Conservation (phyloP, 208 protist genomes). For the Crithidia fasciculata region DNA sequence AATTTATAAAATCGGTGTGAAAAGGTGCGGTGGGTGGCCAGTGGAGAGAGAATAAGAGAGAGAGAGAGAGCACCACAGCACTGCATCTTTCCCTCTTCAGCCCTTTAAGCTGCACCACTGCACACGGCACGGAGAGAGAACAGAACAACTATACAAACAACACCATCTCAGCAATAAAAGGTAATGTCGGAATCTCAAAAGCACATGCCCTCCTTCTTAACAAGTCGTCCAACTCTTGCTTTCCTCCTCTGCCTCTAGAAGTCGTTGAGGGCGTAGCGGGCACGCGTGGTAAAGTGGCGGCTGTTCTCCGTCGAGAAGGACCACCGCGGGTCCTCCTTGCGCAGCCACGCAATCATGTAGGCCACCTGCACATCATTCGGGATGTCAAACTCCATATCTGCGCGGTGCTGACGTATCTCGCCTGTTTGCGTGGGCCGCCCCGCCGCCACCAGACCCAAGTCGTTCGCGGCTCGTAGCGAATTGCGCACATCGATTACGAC, state of each 20-base stretch:
- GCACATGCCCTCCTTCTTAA: too few species aligned
- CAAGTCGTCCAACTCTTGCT: background rate
- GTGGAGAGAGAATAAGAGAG: background rate
- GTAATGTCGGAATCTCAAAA: too few species aligned
- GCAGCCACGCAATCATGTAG: slow-evolving; percentile 92
- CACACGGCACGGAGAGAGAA: background rate
- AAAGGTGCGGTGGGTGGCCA: too few species aligned
- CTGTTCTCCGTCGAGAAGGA: slow-evolving; percentile 91
- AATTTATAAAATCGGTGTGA: too few species aligned
- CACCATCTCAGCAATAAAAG: background rate
- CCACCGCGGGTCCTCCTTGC: slow-evolving; percentile 93
- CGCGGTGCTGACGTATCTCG: slow-evolving; percentile 81
- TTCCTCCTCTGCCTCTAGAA: slow-evolving; percentile 44
- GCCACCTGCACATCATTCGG: slow-evolving; percentile 86
- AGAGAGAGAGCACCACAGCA: background rate
- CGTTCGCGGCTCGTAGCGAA: slow-evolving; percentile 86
- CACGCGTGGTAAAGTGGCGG: slow-evolving; percentile 82
- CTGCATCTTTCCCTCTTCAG: background rate
- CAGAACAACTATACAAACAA: background rate
- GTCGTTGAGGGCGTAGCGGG: slow-evolving; percentile 86
- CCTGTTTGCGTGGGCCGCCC: slow-evolving; percentile 80
- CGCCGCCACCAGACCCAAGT: slow-evolving; percentile 78
- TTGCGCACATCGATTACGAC: slow-evolving; percentile 83
- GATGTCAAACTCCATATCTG: slow-evolving; percentile 90
- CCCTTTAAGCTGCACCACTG: background rate